A percentile compares a stretch with the other conserved stretches of the same genome.
Conservation (phyloP, 495 filamentous ascomycete genomes). For the Hypoxylon trugodes region DNA sequence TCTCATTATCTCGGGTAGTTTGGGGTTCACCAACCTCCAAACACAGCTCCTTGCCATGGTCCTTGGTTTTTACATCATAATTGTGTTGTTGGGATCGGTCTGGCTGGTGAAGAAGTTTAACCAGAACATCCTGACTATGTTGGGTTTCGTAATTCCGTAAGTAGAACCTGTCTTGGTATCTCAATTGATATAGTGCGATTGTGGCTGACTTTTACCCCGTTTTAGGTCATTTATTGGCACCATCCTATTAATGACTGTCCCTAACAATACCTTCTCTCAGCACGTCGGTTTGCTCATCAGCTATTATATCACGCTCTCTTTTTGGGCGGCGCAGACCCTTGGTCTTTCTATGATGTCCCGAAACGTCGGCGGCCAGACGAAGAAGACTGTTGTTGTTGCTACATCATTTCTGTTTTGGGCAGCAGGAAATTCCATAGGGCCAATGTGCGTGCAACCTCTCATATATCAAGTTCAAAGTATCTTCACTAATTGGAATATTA, state of each 20-base stretch:
- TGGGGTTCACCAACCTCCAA: constrained; percentile 59
- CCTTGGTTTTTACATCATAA: constrained; percentile 73
- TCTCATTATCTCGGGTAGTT: constrained; percentile 63
- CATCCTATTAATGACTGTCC: constrained; percentile 62
- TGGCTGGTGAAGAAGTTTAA: constrained; percentile 69
- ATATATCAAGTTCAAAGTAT: no score
- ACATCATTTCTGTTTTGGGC: constrained; percentile 61
- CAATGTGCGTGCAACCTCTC: no score
- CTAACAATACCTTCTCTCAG: constrained; percentile 51
- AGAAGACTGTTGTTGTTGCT: constrained; percentile 58
- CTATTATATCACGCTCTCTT: constrained; percentile 65
- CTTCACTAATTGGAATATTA: no score
- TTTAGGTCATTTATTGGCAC: constrained; percentile 63
- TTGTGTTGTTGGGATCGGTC: constrained; percentile 67
- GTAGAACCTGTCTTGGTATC: constrained; percentile 39
- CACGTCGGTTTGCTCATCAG: constrained; percentile 62
- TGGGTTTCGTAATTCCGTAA: constrained; percentile 69
- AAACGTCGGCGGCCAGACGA: constrained; percentile 65
- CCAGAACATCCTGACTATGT: constrained; percentile 72
- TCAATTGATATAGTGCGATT: constrained; percentile 25
- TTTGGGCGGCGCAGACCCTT: constrained; percentile 66
- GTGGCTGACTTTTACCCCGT: background rate
- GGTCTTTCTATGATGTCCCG: constrained; percentile 59
- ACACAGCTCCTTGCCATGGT: constrained; percentile 73
- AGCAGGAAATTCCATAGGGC: constrained; percentile 60